Evolutionary conservation across 257 asterid genomes (phyloP).

Genomic region (Nicotiana obtusifolia): DNA sequence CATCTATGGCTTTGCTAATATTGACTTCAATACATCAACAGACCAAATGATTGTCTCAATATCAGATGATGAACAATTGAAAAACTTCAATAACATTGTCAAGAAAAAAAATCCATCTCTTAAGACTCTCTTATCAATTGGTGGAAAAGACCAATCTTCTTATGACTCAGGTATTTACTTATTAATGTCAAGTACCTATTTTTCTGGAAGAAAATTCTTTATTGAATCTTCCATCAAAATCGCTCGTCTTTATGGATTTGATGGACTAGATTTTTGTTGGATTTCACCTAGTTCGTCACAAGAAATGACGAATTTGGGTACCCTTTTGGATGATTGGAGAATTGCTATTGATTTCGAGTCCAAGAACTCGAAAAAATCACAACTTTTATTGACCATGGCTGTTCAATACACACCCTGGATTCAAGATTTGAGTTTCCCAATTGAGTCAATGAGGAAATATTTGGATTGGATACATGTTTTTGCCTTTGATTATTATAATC

Average conservation of each 20-base stretch:
- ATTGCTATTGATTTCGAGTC: constrained; percentile 14
- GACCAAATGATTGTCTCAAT: not conserved
- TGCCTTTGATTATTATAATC: constrained; percentile 7
- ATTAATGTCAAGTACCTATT: constrained; percentile 3
- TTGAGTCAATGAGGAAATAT: constrained; percentile 11
- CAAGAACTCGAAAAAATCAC: not conserved
- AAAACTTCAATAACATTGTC: not conserved
- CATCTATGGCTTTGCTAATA: not conserved
- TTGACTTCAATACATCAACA: not conserved
- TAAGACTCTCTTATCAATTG: not conserved
- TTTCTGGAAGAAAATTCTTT: constrained; percentile 14
- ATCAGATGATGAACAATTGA: not conserved
- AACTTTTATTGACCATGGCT: constrained; percentile 14
- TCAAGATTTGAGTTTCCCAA: constrained; percentile 5
- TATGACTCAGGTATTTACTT: not conserved
- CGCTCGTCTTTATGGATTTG: constrained; percentile 11
- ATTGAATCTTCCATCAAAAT: constrained; percentile 12
- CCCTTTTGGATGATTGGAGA: constrained; percentile 19
- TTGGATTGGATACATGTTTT: constrained; percentile 20
- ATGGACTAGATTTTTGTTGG: constrained; percentile 19
- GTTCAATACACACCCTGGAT: constrained; percentile 11
- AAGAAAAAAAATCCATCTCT: not conserved
- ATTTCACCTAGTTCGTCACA: not conserved
- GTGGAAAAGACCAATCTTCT: not conserved
- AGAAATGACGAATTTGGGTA: constrained; percentile 2